Evolutionary conservation across 257 asterid genomes (phyloP).

Genomic region (Euphrasia confusa): DNA sequence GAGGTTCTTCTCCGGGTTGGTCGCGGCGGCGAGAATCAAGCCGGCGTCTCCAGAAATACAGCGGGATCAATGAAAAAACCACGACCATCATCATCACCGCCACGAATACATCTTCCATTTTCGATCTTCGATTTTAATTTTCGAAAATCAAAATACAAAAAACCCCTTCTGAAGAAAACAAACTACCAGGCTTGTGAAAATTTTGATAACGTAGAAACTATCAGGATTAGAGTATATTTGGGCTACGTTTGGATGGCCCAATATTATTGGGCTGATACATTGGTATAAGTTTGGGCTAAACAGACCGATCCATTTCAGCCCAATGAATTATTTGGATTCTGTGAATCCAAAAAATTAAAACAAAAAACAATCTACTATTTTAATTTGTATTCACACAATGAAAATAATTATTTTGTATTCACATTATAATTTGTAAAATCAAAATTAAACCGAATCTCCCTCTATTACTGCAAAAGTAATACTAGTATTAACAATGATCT

Average conservation of each 20-base stretch:
- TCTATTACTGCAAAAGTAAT: neutral
- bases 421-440: too few relatives aligned
- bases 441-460: too few relatives aligned
- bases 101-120: conserved; percentile 72
- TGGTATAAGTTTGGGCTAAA: neutral
- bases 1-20: conserved; percentile 66
- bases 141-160: neutral
- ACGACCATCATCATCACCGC: conserved; percentile 66
- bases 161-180: neutral
- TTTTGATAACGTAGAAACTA: neutral
- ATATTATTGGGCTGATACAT: neutral
- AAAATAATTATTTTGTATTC: too few relatives aligned
- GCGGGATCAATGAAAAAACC: conserved; percentile 64
- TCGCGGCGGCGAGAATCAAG: conserved; percentile 47
- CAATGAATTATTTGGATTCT: neutral
- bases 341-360: too few relatives aligned
- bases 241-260: neutral
- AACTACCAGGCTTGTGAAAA: neutral
- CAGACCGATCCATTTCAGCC: neutral
- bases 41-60: conserved; percentile 82
- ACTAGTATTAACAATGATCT: neutral
- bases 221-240: neutral
- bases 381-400: too few relatives aligned
- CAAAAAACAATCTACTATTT: too few relatives aligned
- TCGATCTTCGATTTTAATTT: neutral